phyloP scores from a whole-genome alignment of 2,329 filamentous ascomycete species.

The Aspergillus alliaceus region DNA sequence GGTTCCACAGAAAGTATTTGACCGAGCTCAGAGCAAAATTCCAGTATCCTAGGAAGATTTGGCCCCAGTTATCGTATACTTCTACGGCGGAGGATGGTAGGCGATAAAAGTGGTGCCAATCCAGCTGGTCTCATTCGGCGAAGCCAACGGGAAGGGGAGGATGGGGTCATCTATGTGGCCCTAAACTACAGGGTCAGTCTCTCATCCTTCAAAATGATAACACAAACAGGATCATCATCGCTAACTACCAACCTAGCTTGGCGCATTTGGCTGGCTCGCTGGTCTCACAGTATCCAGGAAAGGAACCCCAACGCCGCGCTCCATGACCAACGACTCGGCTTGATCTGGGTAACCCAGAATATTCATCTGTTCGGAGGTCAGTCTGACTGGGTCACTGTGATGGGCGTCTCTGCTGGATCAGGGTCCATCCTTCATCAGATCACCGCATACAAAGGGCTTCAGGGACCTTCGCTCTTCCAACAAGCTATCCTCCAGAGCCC shows the following conservation, averaged over 20 bases:
- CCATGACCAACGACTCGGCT: constrained; percentile 55
- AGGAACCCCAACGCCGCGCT: constrained; percentile 52
- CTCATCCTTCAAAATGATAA: neutral
- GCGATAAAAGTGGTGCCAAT: constrained; percentile 28
- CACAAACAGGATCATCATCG: neutral
- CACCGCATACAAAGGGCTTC: constrained; percentile 50
- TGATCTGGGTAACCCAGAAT: constrained; percentile 58
- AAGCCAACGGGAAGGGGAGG: constrained; percentile 35
- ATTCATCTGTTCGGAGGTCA: constrained; percentile 59
- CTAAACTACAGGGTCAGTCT: constrained; percentile 47
- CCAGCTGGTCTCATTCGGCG: constrained; percentile 43
- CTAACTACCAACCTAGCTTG: constrained; percentile 31
- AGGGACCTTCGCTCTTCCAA: constrained; percentile 37
- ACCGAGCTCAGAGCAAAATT: constrained; percentile 13
- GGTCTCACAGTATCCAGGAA: constrained; percentile 35
- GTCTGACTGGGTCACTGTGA: constrained; percentile 46
- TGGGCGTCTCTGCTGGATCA: constrained; percentile 51
- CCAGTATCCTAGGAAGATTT: constrained; percentile 1
- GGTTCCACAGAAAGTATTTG: constrained; percentile 34
- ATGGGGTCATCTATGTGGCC: constrained; percentile 49
- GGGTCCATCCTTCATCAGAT: constrained; percentile 58
- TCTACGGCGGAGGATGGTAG: neutral
- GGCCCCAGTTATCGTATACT: constrained; percentile 44
- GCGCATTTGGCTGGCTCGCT: constrained; percentile 50
- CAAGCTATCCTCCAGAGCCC: constrained; percentile 49